Evolutionary conservation across 2,329 filamentous ascomycete genomes (phyloP), one percentile per base, ranked within the genome.

Genomic region (Pestalotiopsis sp.): DNA sequence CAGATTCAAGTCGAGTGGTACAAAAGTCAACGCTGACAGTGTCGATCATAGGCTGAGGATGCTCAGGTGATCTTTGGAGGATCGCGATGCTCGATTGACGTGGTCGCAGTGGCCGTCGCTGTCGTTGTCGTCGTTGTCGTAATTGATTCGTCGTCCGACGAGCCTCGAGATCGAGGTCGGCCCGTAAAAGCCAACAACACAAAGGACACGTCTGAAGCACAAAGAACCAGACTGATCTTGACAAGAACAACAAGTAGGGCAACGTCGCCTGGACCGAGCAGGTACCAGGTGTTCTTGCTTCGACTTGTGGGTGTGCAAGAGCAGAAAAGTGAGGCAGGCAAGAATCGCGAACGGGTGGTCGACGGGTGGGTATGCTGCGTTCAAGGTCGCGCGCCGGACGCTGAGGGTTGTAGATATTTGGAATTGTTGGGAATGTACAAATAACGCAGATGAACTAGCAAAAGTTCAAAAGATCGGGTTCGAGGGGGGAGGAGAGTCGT

Each of bases 131-230:
- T 58, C 49, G 52, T 49, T 20, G 56, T 60, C 23, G 52, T 60
- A 17, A 20, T 17, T 56, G 52, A 60, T 59, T 38, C 41, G 52
- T 66, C 38, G n/a, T 31, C 31, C n/a, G n/a, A 31, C n/a, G 36
- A 20, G 13, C 31, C 38, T 67, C 64, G 65, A 64, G 52, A 57
- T 39, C 68, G 49, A 65, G 36, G 69, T 73, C 38, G 67, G 52
- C 49, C 66, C 20, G 45, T 38, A 36, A 69, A 68, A 68, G 69
- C 70, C 49, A 36, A 68, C 66, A 27, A 67, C 68, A 77, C 76
- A 77, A 77, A 77, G 75, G 73, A 72, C 41, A 73, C 49, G 62
- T 69, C 68, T 68, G 68, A 64, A 71, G 77, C 73, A 76, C 76
- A 75, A 75, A 73, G 69, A 69, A 72, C 68, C 59, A 73, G 70